phyloP scores from a whole-genome alignment of 179 eudicot genomes.

The Beta lomatogona region DNA sequence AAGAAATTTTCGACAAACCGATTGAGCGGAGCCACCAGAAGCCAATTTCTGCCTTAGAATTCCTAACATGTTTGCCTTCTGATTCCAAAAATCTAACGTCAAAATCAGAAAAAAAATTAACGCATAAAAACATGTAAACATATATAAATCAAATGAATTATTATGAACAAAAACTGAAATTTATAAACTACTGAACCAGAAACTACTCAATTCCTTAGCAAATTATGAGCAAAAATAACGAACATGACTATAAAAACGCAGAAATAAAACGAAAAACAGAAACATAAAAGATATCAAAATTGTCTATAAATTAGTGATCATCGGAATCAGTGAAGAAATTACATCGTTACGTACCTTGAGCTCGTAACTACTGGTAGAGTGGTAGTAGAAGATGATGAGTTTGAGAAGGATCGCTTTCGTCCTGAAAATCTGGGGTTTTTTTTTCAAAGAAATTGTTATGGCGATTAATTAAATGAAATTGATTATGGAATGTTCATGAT shows the following conservation, averaged over 20 bases:
- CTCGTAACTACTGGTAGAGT: background rate
- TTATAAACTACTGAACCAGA: background rate
- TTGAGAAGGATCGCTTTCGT: background rate
- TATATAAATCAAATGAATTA: background rate
- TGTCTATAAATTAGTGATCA: background rate
- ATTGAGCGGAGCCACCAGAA: slow-evolving; percentile 21
- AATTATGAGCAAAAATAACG: background rate
- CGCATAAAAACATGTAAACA: background rate
- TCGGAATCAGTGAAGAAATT: background rate
- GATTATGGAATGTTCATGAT: background rate
- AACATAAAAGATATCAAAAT: background rate
- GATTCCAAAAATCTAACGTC: background rate
- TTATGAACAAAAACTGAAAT: background rate
- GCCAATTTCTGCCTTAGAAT: slow-evolving; percentile 31
- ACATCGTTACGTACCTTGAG: background rate
- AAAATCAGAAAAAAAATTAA: background rate
- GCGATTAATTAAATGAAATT: background rate
- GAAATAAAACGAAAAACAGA: background rate
- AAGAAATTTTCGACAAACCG: slow-evolving; percentile 18
- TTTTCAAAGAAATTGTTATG: background rate
- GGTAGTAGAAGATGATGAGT: background rate
- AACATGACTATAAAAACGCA: slow-evolving; percentile 8
- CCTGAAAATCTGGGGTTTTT: background rate
- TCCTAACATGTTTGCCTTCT: slow-evolving; percentile 30
- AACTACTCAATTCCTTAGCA: background rate